phyloP scores from a whole-genome alignment of 169 alveolate genomes.

The Eimeria zaria region DNA sequence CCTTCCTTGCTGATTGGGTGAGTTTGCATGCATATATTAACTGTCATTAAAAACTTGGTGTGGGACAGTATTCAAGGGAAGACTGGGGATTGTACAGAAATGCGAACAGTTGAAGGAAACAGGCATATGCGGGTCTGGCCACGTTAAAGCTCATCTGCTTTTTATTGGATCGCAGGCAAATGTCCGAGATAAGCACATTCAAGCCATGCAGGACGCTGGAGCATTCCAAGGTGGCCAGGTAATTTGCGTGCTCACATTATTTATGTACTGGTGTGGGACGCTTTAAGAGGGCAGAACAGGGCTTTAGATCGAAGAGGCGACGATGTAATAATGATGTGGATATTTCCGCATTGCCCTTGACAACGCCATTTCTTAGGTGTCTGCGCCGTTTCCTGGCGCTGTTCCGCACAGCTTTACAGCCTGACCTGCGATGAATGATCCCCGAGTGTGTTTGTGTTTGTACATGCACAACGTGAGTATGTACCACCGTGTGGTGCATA shows the following conservation, averaged over 20 bases:
- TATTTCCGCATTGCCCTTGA: neutral
- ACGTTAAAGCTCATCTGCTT: neutral
- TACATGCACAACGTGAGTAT: neutral
- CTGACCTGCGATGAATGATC: neutral
- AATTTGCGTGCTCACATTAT: neutral
- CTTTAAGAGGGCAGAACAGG: neutral
- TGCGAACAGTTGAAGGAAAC: neutral
- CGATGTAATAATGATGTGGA: neutral
- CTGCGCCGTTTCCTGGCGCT: neutral
- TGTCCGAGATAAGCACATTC: slow-evolving; percentile 56
- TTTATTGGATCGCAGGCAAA: slow-evolving; percentile 27
- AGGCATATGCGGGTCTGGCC: neutral
- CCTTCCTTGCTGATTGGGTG: slow-evolving; percentile 85
- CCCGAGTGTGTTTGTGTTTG: neutral
- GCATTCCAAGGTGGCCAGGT: slow-evolving; percentile 58
- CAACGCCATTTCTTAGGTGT: neutral
- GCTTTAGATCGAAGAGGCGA: neutral
- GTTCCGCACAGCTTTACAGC: neutral
- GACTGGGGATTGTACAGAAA: neutral
- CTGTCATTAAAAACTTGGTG: neutral
- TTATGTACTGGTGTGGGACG: neutral
- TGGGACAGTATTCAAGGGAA: neutral
- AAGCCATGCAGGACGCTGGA: slow-evolving; percentile 67
- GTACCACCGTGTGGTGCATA: neutral
- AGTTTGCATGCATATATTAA: slow-evolving; percentile 8